Percentiles rank a stretch among this genome's conserved stretches.
phyloP scores from a whole-genome alignment of 805 yeast genomes.

The Trichomonascus vanleenenianus region DNA sequence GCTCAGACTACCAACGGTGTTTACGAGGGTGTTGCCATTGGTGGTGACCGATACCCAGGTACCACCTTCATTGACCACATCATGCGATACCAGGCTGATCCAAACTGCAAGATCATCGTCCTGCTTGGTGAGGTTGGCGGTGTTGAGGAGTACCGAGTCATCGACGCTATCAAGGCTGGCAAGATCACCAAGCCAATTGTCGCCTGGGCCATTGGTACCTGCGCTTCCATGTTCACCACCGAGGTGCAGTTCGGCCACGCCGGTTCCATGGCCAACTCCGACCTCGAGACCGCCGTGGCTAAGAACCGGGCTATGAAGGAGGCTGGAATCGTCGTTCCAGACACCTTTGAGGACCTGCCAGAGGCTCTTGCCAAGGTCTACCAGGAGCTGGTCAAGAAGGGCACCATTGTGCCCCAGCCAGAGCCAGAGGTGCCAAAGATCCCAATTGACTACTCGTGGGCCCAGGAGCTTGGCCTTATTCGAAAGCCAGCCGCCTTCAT shows the following conservation, averaged over 20 bases:
- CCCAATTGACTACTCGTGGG: constrained; percentile 42
- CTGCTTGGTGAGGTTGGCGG: constrained; percentile 67
- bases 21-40: constrained; percentile 58
- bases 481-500: constrained; percentile 42
- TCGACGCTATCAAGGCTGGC: constrained; percentile 58
- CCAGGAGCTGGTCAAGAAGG: constrained; percentile 51
- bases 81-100: constrained; percentile 54
- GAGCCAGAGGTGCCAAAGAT: constrained; percentile 42
- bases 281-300: constrained; percentile 59
- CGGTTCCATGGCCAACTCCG: constrained; percentile 64
- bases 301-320: constrained; percentile 72
- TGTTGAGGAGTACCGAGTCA: constrained; percentile 65
- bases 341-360: constrained; percentile 49
- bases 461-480: constrained; percentile 39
- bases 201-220: constrained; percentile 65
- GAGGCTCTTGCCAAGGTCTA: constrained; percentile 49
- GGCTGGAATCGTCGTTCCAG: constrained; percentile 91
- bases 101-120: constrained; percentile 58
- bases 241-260: constrained; percentile 58
- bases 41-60: constrained; percentile 70
- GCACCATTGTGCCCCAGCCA: constrained; percentile 31
- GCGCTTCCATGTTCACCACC: constrained; percentile 65
- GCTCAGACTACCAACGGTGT: constrained; percentile 39
- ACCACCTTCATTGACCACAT: constrained; percentile 64
- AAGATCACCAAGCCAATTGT: constrained; percentile 62